Conservation (phyloP, 2,329 filamentous ascomycete species). For the Alternaria metachromatica region DNA sequence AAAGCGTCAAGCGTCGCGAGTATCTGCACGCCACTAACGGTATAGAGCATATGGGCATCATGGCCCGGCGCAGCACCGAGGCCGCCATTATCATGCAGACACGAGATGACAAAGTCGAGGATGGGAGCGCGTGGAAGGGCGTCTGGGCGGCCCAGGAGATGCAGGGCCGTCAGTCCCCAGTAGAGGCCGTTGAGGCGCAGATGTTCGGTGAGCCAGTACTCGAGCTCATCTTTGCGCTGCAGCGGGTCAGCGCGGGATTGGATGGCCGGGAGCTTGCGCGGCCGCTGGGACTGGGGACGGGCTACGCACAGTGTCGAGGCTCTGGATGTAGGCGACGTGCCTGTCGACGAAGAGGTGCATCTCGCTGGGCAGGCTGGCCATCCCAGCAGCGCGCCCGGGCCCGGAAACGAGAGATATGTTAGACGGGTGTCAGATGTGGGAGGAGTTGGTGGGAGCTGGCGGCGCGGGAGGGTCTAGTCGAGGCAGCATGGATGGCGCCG, state of each 20-base stretch:
- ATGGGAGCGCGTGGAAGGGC: slow-evolving; percentile 81
- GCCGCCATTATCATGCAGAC: slow-evolving; percentile 84
- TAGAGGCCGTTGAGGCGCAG: slow-evolving; percentile 94
- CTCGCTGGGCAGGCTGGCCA: slow-evolving; percentile 53
- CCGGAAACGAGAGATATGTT: slow-evolving; percentile 67
- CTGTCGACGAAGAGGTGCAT: slow-evolving; percentile 64
- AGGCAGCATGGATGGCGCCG: slow-evolving; percentile 10
- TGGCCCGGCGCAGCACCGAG: slow-evolving; percentile 94
- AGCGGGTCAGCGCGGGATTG: slow-evolving; percentile 48
- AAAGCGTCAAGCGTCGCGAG: slow-evolving; percentile 85
- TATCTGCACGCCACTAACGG: slow-evolving; percentile 93
- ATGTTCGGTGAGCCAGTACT: slow-evolving; percentile 98
- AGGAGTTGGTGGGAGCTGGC: neutral
- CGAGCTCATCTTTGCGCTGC: slow-evolving; percentile 87
- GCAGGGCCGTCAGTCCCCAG: slow-evolving; percentile 90
- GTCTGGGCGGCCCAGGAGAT: slow-evolving; percentile 81
- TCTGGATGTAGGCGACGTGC: slow-evolving; percentile 93
- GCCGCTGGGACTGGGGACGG: slow-evolving; percentile 16
- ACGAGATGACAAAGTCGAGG: slow-evolving; percentile 94
- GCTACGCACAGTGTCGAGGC: slow-evolving; percentile 77
- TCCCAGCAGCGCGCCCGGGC: slow-evolving; percentile 58
- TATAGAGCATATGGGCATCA: slow-evolving; percentile 95
- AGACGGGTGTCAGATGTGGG: neutral
- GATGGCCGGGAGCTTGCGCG: slow-evolving; percentile 23
- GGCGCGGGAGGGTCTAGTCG: neutral